These are phyloP conservation scores for Nicotiana undulata DNA, from an alignment of 257 asterid species.

Conservation along the genomic window DNA sequence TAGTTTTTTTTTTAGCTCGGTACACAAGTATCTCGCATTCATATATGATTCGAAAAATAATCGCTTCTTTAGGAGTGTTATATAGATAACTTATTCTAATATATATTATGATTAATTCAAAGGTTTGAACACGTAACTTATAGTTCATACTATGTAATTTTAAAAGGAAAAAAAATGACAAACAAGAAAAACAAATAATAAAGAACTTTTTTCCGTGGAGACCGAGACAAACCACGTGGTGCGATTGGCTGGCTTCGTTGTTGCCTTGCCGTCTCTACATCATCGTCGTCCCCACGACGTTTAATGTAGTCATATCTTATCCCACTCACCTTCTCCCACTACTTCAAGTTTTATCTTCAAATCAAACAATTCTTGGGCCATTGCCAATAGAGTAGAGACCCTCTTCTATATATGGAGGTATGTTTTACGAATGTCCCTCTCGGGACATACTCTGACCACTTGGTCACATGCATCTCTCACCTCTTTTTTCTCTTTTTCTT, in stretches of 20 bases:
- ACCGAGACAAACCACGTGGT: slow-evolving; percentile 36
- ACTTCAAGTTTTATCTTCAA: background rate
- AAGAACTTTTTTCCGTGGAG: background rate
- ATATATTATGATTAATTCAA: too few relatives aligned
- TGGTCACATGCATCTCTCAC: background rate
- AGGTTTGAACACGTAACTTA: too few relatives aligned
- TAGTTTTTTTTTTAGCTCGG: too few relatives aligned
- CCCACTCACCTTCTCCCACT: slow-evolving; percentile 12
- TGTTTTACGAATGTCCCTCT: background rate
- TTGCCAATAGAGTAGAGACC: background rate
- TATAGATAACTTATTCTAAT: too few relatives aligned
- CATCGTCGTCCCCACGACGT: slow-evolving; percentile 22
- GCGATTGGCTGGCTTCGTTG: slow-evolving; percentile 21
- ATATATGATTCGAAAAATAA: too few relatives aligned
- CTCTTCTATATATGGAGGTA: background rate
- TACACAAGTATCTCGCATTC: too few relatives aligned
- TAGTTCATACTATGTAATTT: too few relatives aligned
- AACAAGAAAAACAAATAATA: background rate
- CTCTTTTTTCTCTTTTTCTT: too few relatives aligned
- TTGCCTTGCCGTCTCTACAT: slow-evolving; percentile 28
- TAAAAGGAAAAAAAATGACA: background rate
- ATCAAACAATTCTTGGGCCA: background rate
- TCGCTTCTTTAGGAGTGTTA: too few relatives aligned
- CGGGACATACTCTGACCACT: background rate
- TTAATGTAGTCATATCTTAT: slow-evolving; percentile 4